Conservation (phyloP, 257 asterid species). For the Solanum gandarillasii region DNA sequence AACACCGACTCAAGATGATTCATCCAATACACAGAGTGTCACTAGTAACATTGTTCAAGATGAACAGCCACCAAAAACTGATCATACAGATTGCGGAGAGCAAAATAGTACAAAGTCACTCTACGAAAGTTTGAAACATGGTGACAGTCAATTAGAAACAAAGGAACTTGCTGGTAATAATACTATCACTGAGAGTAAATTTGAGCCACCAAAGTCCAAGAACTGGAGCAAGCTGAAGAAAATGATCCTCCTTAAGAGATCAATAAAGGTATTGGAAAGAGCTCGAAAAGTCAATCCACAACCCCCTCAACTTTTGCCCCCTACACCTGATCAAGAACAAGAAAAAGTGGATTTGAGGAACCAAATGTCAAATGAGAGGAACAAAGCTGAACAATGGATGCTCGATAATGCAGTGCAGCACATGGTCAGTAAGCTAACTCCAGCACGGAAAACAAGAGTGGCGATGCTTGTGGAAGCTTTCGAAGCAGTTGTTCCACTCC, state of each 20-base stretch:
- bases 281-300: conserved; percentile 30
- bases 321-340: conserved; percentile 13
- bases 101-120: background rate
- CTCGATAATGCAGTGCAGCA: conserved; percentile 82
- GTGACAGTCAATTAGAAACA: background rate
- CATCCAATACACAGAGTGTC: background rate
- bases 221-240: conserved; percentile 84
- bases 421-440: conserved; percentile 60
- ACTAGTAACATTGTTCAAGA: conserved; percentile 18
- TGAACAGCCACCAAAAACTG: conserved; percentile 16
- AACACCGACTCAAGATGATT: conserved; percentile 43
- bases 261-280: conserved; percentile 68
- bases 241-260: conserved; percentile 56
- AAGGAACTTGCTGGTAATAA: background rate
- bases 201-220: conserved; percentile 27
- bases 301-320: conserved; percentile 9
- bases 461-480: conserved; percentile 96
- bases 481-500: conserved; percentile 93
- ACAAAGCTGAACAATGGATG: conserved; percentile 95
- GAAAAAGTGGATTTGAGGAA: conserved; percentile 53
- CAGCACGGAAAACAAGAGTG: conserved; percentile 69
- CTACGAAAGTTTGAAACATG: background rate
- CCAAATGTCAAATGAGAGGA: conserved; percentile 67
- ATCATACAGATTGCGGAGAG: background rate
- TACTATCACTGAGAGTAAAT: background rate